phyloP scores from a whole-genome alignment of 805 yeast genomes.

The Alloascoidea hylecoeti region DNA sequence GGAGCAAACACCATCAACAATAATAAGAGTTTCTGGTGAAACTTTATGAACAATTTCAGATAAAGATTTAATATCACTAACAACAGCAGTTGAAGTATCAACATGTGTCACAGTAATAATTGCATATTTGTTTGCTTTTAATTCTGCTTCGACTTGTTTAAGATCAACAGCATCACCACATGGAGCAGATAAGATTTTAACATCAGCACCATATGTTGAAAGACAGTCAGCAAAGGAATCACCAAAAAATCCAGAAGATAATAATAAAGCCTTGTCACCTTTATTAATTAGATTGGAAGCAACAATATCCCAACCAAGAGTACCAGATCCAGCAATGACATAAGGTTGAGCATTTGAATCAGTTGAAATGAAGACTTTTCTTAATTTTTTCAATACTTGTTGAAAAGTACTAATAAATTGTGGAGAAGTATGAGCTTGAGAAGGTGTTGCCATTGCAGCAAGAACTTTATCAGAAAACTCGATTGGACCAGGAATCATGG shows the following conservation, averaged over 20 bases:
- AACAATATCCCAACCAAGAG: slow-evolving; percentile 88
- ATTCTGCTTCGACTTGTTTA: slow-evolving; percentile 36
- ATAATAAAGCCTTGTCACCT: slow-evolving; percentile 62
- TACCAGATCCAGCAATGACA: slow-evolving; percentile 82
- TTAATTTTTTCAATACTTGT: slow-evolving; percentile 46
- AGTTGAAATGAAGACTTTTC: slow-evolving; percentile 61
- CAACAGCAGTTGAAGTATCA: slow-evolving; percentile 94
- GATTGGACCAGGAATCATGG: slow-evolving; percentile 79
- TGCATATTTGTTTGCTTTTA: slow-evolving; percentile 36
- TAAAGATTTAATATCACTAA: slow-evolving; percentile 52
- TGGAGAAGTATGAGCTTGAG: slow-evolving; percentile 83
- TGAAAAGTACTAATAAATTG: slow-evolving; percentile 69
- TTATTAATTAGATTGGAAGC: slow-evolving; percentile 58
- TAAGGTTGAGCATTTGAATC: slow-evolving; percentile 62
- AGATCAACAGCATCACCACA: slow-evolving; percentile 61
- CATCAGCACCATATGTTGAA: slow-evolving; percentile 58
- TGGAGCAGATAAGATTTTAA: slow-evolving; percentile 51
- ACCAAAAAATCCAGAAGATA: slow-evolving; percentile 71
- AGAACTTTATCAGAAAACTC: slow-evolving; percentile 72
- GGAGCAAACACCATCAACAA: slow-evolving; percentile 94
- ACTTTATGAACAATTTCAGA: slow-evolving; percentile 43
- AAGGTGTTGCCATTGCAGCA: slow-evolving; percentile 67
- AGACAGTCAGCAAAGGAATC: slow-evolving; percentile 73
- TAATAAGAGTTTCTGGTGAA: slow-evolving; percentile 69
- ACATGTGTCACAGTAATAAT: slow-evolving; percentile 86